Evolutionary conservation across 805 yeast genomes (phyloP), one percentile per base, ranked within the genome.

Genomic region (Wickerhamiella siamensis): DNA sequence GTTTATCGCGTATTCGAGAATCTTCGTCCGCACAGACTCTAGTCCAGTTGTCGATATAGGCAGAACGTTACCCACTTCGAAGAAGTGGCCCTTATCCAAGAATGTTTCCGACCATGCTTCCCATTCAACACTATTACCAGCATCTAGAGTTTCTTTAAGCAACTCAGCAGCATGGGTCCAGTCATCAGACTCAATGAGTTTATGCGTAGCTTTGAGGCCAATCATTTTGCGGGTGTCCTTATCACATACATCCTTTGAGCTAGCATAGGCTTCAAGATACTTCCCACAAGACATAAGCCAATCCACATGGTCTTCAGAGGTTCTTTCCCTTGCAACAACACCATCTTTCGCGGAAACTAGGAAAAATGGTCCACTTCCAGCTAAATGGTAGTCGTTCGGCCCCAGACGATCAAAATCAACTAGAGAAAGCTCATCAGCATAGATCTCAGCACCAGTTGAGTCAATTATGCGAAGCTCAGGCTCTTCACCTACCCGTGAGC

Each of bases 311-410:
- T 87, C 97, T 22, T 64, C 58, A 19, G 79, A 59, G 41, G 75
- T 76, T n/a, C 81, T 66, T 46, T 79, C 83, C 50, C 77, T 72
- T 0, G 86, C 84, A 14, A 76, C 64, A 1, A 88, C 79, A 1
- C 79, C 88, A 60, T 86, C 97, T 37, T 74, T 72, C 0, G 95
- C 83, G 54, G 88, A 75, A 4, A 88, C 66, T 16, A 91, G 65
- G 51, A 70, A 81, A 63, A 79, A 83, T 42, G 67, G 65, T 3
- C 67, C 41, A 1, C 42, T 14, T 5, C 37, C 39, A 3, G 38
- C 34, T 6, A 52, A 40, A 21, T 47, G 47, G 54, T 81, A 83
- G 55, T 91, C 97, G 56, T 88, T 87, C 15, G 81, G 64, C 0
- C 93, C 86, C 34, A 83, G 60, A 12, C 67, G 64, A 18, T 73